Evolutionary conservation across 2,329 filamentous ascomycete species (phyloP).

Genomic region (Rhytidhysteron rufulum): DNA sequence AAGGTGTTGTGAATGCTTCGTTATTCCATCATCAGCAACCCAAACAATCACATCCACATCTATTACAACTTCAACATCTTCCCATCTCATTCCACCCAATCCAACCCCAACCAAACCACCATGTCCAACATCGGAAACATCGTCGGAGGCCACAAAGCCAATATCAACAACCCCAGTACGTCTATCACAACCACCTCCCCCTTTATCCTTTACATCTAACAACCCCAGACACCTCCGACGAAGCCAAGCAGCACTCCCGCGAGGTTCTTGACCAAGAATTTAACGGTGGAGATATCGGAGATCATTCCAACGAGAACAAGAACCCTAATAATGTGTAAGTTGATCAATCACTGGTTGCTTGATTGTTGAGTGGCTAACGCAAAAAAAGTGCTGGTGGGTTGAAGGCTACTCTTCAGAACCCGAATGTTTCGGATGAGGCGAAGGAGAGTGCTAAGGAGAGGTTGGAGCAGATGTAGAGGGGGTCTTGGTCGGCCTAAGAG

Average conservation of each 20-base stretch:
- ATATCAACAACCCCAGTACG: conserved; percentile 51
- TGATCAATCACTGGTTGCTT: background rate
- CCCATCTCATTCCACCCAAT: too few species aligned
- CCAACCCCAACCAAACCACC: background rate
- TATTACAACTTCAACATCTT: too few species aligned
- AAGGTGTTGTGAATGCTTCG: too few species aligned
- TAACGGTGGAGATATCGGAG: conserved; percentile 38
- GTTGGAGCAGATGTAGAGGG: conserved; percentile 40
- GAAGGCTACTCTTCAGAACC: conserved; percentile 50
- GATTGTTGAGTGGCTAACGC: background rate
- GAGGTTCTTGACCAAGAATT: conserved; percentile 51
- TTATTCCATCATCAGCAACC: too few species aligned
- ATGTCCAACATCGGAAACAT: conserved; percentile 52
- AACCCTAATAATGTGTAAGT: conserved; percentile 55
- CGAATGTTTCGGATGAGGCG: conserved; percentile 54
- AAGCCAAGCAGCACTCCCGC: conserved; percentile 54
- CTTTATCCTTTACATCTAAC: background rate
- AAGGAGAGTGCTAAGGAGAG: conserved; percentile 54
- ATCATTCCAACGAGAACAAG: conserved; percentile 36
- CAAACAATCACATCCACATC: too few species aligned
- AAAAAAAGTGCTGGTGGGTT: conserved; percentile 13
- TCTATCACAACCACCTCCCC: too few species aligned
- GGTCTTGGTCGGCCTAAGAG: background rate
- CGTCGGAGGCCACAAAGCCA: conserved; percentile 58
- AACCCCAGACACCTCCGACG: conserved; percentile 45